Conservation (phyloP, 140 eudicot genomes). For the Flaveria floridana region DNA sequence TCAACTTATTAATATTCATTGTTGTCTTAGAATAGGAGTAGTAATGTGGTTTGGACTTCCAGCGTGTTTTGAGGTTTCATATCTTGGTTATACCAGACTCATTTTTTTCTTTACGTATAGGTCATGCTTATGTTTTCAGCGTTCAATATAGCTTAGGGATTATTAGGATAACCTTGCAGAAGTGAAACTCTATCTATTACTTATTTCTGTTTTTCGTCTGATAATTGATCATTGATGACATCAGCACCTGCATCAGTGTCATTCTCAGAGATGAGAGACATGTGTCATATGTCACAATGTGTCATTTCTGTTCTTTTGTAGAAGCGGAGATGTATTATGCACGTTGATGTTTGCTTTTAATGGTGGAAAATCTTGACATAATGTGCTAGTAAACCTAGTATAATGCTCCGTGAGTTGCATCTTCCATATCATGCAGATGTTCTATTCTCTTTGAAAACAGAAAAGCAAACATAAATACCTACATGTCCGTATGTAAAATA, state of each 20-base stretch:
- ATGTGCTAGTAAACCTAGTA: not conserved
- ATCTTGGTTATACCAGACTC: constrained; percentile 12
- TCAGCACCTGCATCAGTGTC: constrained; percentile 1
- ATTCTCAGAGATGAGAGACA: constrained; percentile 2
- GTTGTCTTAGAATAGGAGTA: not conserved
- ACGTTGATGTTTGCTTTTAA: not conserved
- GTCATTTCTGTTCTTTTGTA: not conserved
- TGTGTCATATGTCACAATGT: not conserved
- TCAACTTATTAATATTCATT: not conserved
- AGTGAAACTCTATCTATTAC: not conserved
- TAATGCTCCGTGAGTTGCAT: not conserved
- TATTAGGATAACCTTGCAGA: not conserved
- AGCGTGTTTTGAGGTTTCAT: not conserved
- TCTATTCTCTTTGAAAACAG: not conserved
- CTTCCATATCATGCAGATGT: constrained; percentile 1
- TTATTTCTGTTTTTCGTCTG: not conserved
- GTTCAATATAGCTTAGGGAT: not conserved
- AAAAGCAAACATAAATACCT: not conserved
- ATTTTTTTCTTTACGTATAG: not conserved
- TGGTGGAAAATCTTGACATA: not conserved
- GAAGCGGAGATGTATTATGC: constrained; percentile 3
- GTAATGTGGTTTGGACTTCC: not conserved
- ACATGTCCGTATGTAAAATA: constrained; percentile 7
- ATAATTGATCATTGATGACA: not conserved
- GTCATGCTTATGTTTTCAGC: not conserved